Evolutionary conservation across 2,329 filamentous ascomycete genomes (phyloP).

Genomic region (Fusarium setosum): DNA sequence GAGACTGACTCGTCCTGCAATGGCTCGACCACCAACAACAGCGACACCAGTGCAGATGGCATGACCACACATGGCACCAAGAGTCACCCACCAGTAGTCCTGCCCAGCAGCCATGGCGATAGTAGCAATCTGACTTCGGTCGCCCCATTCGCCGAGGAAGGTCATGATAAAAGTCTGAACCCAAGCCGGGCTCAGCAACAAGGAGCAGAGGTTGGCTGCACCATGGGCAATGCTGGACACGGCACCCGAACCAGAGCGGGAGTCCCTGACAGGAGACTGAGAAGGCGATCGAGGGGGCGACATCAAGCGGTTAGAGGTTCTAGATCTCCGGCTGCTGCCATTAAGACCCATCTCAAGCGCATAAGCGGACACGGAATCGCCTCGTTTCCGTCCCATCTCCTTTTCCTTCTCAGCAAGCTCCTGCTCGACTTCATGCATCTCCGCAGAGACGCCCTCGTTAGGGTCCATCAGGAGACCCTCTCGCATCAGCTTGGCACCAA

Average conservation of each 20-base stretch:
- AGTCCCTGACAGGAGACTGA: conserved; percentile 74
- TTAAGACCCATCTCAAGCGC: conserved; percentile 81
- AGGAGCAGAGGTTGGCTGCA: conserved; percentile 85
- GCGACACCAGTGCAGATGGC: conserved; percentile 90
- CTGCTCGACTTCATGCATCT: conserved; percentile 97
- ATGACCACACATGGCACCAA: conserved; percentile 88
- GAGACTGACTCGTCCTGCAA: conserved; percentile 94
- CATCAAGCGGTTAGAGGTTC: conserved; percentile 81
- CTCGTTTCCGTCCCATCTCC: conserved; percentile 71
- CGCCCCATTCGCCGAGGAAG: conserved; percentile 97
- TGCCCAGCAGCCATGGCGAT: conserved; percentile 99
- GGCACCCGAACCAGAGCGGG: conserved; percentile 57
- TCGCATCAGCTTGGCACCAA: conserved; percentile 84
- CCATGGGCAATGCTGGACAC: conserved; percentile 65
- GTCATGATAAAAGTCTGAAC: conserved; percentile 99
- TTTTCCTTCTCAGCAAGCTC: conserved; percentile 95
- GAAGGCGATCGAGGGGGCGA: conserved; percentile 85
- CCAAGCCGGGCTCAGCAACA: conserved; percentile 95
- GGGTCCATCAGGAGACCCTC: conserved; percentile 92
- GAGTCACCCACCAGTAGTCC: conserved; percentile 98
- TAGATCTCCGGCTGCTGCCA: conserved; percentile 71
- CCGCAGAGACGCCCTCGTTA: conserved; percentile 91
- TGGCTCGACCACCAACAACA: conserved; percentile 90
- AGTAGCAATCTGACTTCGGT: conserved; percentile 96
- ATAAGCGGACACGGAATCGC: conserved; percentile 77